Evolutionary conservation across 129 eudicot genomes (phyloP).

Genomic region (Flaveria sonorensis): DNA sequence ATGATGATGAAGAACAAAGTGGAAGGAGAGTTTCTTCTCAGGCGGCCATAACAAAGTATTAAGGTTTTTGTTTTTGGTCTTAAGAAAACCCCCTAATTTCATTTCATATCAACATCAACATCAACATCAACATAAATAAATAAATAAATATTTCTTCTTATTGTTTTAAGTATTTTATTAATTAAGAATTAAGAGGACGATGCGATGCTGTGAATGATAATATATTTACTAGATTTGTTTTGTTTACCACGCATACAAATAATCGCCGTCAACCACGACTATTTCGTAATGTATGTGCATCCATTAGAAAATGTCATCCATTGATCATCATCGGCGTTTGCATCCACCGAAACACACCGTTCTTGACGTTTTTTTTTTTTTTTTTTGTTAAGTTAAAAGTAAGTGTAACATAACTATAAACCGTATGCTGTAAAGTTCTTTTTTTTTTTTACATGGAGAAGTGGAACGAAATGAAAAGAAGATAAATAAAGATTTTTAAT

Average conservation of each 20-base stretch:
- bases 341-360: too few relatives aligned
- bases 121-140: background rate
- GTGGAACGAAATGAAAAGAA: too few relatives aligned
- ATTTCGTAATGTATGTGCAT: background rate
- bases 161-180: conserved; percentile 11
- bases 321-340: background rate
- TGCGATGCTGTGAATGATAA: too few relatives aligned
- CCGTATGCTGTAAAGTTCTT: too few relatives aligned
- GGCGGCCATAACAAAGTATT: conserved; percentile 43
- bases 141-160: conserved; percentile 2
- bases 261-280: background rate
- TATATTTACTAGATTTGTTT: background rate
- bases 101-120: too few relatives aligned
- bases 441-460: too few relatives aligned
- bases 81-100: conserved; percentile 4
- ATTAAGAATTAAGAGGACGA: too few relatives aligned
- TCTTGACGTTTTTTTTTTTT: too few relatives aligned
- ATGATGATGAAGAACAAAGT: conserved; percentile 30
- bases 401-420: too few relatives aligned
- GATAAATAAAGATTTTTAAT: too few relatives aligned
- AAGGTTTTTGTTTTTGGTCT: background rate
- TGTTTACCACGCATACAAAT: background rate
- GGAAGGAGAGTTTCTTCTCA: conserved; percentile 39
- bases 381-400: too few relatives aligned
- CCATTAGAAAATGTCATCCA: background rate